Conservation (phyloP, 225 moss, liverwort and hornwort genomes). For the Climacium dendroides region DNA sequence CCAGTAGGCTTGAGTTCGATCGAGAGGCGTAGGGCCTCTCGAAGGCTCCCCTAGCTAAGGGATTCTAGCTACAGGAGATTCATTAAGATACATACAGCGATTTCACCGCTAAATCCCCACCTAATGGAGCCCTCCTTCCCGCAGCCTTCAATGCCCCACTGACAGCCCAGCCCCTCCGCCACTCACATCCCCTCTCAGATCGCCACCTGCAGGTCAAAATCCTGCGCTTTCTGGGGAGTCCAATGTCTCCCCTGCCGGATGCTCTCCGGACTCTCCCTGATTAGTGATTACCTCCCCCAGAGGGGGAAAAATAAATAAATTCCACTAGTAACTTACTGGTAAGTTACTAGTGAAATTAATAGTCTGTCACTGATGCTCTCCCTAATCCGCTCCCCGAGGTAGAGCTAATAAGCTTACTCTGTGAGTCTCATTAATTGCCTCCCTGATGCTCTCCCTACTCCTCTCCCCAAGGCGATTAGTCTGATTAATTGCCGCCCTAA, state of each 20-base stretch:
- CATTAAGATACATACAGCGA: background rate
- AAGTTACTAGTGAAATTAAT: no score
- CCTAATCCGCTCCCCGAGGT: background rate
- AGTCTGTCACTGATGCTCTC: background rate
- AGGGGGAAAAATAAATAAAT: background rate
- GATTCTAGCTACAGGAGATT: background rate
- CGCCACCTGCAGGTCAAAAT: background rate
- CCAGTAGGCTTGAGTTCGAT: background rate
- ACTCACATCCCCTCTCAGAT: background rate
- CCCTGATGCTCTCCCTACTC: background rate
- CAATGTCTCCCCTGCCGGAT: background rate
- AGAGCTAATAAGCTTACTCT: background rate
- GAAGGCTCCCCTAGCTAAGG: background rate
- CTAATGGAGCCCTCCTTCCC: background rate
- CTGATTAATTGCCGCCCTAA: no score
- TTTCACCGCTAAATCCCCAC: background rate
- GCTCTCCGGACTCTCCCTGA: background rate
- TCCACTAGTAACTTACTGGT: background rate
- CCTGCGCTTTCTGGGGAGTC: background rate
- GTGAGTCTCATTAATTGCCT: background rate
- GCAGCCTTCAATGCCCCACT: background rate
- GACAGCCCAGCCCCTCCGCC: background rate
- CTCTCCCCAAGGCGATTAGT: no score
- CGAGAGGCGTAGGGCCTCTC: background rate
- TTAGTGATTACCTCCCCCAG: background rate